A percentile compares a stretch with the other conserved stretches of the same genome.
phyloP scores from a whole-genome alignment of 345 rosid genomes.

The Citrus glauca region DNA sequence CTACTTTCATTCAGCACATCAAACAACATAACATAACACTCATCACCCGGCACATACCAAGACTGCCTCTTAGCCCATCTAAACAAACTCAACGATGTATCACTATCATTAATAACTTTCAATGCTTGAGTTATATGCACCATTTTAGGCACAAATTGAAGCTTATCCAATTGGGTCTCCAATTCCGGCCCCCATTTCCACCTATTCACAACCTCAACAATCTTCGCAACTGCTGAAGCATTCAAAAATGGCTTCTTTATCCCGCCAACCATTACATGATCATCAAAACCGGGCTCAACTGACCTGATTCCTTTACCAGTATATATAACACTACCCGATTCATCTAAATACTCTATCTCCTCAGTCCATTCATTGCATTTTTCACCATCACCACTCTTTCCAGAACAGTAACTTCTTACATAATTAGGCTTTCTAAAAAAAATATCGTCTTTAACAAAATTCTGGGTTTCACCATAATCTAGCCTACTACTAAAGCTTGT shows the following conservation, averaged over 20 bases:
- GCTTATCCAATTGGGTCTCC: constrained; percentile 76
- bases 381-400: constrained; percentile 23
- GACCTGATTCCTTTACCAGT: constrained; percentile 83
- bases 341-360: constrained; percentile 89
- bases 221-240: constrained; percentile 79
- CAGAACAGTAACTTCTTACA: constrained; percentile 52
- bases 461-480: not conserved
- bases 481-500: not conserved
- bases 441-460: not conserved
- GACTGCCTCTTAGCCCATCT: constrained; percentile 86
- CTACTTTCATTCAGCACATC: constrained; percentile 65
- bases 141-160: constrained; percentile 85
- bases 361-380: constrained; percentile 63
- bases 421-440: constrained; percentile 9
- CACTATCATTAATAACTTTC: constrained; percentile 61
- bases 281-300: constrained; percentile 84
- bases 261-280: constrained; percentile 82
- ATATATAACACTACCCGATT: constrained; percentile 74
- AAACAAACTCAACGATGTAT: constrained; percentile 71
- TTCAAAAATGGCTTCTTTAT: constrained; percentile 74
- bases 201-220: constrained; percentile 84
- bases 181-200: constrained; percentile 99
- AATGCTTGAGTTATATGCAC: constrained; percentile 68
- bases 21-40: constrained; percentile 64
- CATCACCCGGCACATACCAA: constrained; percentile 70